A percentile compares a stretch with the other conserved stretches of the same genome.
phyloP scores from a whole-genome alignment of 805 yeast genomes.

The Lipomyces sp. region DNA sequence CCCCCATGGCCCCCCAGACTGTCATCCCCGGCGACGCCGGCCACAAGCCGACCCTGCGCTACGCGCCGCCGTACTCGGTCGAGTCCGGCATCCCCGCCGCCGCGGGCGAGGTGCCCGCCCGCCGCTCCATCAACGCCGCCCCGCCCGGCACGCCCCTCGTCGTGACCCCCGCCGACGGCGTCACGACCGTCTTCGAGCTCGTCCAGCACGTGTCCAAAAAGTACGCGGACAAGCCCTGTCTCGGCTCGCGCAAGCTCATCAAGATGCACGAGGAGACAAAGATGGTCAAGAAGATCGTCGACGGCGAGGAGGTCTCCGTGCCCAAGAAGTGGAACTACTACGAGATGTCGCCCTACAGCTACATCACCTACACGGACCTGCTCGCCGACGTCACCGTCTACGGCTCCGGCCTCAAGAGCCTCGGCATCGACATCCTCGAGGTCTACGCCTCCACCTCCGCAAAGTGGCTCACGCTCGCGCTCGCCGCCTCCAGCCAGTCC shows the following conservation, averaged over 20 bases:
- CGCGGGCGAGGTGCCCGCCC: constrained; percentile 19
- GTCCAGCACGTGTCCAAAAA: constrained; percentile 58
- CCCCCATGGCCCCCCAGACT: constrained; percentile 12
- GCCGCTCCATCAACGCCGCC: constrained; percentile 17
- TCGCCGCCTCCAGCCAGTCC: constrained; percentile 63
- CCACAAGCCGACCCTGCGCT: constrained; percentile 17
- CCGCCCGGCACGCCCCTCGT: constrained; percentile 39
- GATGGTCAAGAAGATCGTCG: constrained; percentile 66
- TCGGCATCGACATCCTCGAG: constrained; percentile 72
- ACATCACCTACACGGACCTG: constrained; percentile 60
- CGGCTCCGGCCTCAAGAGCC: constrained; percentile 71
- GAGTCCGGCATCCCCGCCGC: constrained; percentile 17
- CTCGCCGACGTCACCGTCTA: constrained; percentile 47
- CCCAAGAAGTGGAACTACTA: constrained; percentile 87
- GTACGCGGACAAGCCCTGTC: constrained; percentile 52
- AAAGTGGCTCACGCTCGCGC: constrained; percentile 24
- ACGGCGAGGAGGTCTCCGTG: constrained; percentile 68
- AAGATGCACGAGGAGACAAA: constrained; percentile 77
- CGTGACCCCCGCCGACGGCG: constrained; percentile 58
- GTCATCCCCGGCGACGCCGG: constrained; percentile 20
- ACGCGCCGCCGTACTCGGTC: constrained; percentile 22
- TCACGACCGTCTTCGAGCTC: constrained; percentile 68
- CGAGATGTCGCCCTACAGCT: constrained; percentile 72
- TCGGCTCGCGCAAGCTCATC: constrained; percentile 75
- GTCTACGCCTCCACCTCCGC: constrained; percentile 71